Base-by-base conservation (phyloP, 768 basidiomycete genomes). In the Fistulinella prunicolor region DNA sequence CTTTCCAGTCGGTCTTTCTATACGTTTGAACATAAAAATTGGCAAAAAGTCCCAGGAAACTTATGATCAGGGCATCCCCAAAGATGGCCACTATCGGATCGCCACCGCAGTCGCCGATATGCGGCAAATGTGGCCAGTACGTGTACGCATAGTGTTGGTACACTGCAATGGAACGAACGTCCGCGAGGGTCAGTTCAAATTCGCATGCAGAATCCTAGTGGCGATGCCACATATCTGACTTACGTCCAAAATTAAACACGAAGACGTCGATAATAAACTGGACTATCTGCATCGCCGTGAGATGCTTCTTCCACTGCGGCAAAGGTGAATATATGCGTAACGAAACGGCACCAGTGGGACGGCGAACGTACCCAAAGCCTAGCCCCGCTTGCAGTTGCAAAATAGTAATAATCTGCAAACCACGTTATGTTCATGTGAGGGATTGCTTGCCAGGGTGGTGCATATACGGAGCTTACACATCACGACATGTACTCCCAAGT, bases 381-480 rank as follows among this genome's bases (percentile, higher is more conserved):
- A 19, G 50, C 32, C 6, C 63, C 62, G 13, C 93, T 93, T 45
- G 94, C 92, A 30, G 92, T 89, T n/a, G 90, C 90, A 66, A 85
- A 96, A 73, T 97, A 98, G 71, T 98, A 98, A 72, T 96, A 97
- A 75, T 98, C 92, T 94, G 62, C 9, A 43, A 23, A 10, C n/a
- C 41, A 24, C 10, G 17, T 3, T 34, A n/a, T n/a, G n/a, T n/a
- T n/a, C n/a, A n/a, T n/a, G n/a, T 45, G n/a, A 39, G 26, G 34
- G 24, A n/a, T 26, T 13, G 26, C 21, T 36, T 30, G 6, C 29
- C 17, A 42, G n/a, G 29, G 45, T 38, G 10, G 37, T 44, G 34
- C 9, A 39, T 35, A 23, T 19, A 44, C 32, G 24, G 23, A 36
- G 75, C 87, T 64, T 70, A 93, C 90, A 96, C 95, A 98, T 98